Base-by-base conservation (phyloP, 2,329 filamentous ascomycete genomes). In the Colletotrichum horii region DNA sequence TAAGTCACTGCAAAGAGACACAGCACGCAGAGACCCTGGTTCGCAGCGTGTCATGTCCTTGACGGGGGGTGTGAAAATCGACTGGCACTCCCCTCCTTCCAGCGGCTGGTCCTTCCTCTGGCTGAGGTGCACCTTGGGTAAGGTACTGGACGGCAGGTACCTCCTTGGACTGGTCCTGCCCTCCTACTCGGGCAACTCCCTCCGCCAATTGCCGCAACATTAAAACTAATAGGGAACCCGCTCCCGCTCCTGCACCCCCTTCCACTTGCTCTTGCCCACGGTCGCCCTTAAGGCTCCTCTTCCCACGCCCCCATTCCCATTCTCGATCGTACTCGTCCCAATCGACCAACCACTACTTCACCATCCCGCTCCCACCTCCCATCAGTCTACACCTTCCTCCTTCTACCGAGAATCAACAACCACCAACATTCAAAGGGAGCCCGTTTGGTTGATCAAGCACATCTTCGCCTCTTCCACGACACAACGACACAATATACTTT, bases 151-250 rank as follows among this genome's bases (percentile, higher is more conserved):
- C n/a, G n/a, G n/a, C n/a, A n/a, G n/a, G n/a, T n/a, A n/a, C n/a
- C n/a, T n/a, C n/a, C n/a, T n/a, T n/a, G n/a, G n/a, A n/a, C 43
- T 48, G 43, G 24, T 28, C 22, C 32, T 26, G 22, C 32, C 24
- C 58, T 30, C 66, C 66, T 22, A 71, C 69, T 56, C 60, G 32
- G 36, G 38, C 55, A 71, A 73, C 55, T 32, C 43, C 32, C 34
- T 69, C 72, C 64, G 68, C 75, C 75, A 76, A 75, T 77, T 77
- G 72, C 68, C 68, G 72, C 58, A 66, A 67, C 64, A 76, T 76
- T 71, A 62, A 77, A 75, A 64, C 62, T 77, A 77, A 76, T 77
- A 68, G 52, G 19, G 68, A 62, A 65, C 61, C 72, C 68, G 64
- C 66, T 71, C 48, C 65, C 62, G 43, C 66, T 28, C 30, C n/a